Base-by-base conservation (phyloP, 1,139 yeast species). In the Suhomyces bolitotheri region DNA sequence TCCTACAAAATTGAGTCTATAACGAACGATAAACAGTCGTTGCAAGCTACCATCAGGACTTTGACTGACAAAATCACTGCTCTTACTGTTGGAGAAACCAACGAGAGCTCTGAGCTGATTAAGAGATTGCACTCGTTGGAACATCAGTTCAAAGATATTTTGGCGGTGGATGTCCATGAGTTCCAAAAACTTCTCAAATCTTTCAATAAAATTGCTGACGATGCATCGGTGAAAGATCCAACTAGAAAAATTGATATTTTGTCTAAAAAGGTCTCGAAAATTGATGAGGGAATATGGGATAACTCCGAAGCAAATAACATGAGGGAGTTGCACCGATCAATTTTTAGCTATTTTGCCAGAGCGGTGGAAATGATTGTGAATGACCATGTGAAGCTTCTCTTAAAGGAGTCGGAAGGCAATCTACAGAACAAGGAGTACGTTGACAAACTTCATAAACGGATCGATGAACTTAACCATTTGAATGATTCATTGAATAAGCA, bases 351-450 rank as follows among this genome's bases (percentile, higher is more conserved):
- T 49, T 76, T 78, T 44, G 72, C 76, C 11, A 61, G 80, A 33
- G 88, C 86, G 0, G 71, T 77, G 4, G 77, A 71, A 23, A 73
- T 80, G 7, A 64, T 80, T 12, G 77, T 79, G 2, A 66, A 71
- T 31, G 82, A 80, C 34, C 81, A 80, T 47, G 73, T 74, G 3
- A 60, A 66, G 38, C 49, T 76, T n/a, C 51, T 73, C 16, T 48
- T 69, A 22, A 58, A 60, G 35, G 71, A 67, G 25, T 62, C 50
- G 41, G 27, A 47, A 31, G 25, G 41, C 32, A 29, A 46, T 16
- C 36, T 35, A 10, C 43, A 54, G 29, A 35, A 49, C 8, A 41
- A 48, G 13, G 57, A 52, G 5, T 57, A 63, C 28, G 52, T 64
- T 5, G 50, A 50, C 10, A 60, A 59, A 30, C 53, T 66, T 11